Conservation (phyloP, 805 yeast species). For the Saccharomycopsis fibuligera region DNA sequence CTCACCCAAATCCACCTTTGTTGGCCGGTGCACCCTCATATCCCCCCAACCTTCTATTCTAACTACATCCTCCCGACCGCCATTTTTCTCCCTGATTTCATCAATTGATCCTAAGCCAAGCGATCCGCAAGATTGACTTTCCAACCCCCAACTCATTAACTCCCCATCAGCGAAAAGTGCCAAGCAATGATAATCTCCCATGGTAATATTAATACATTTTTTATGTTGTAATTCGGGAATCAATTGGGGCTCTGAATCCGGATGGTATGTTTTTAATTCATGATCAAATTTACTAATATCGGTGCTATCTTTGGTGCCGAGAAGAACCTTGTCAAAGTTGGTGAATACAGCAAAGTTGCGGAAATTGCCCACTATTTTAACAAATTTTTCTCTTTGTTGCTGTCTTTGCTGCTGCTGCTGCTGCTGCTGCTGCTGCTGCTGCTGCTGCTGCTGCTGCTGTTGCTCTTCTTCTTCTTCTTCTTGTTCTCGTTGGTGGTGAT, state of each 20-base stretch:
- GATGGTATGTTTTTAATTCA: slow-evolving; percentile 24
- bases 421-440: too few species aligned
- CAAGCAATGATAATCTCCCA: slow-evolving; percentile 67
- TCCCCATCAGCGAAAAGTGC: slow-evolving; percentile 57
- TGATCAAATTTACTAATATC: slow-evolving; percentile 26
- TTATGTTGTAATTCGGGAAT: slow-evolving; percentile 39
- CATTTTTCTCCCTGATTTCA: slow-evolving; percentile 21
- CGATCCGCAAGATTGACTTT: slow-evolving; percentile 57
- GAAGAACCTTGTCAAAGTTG: slow-evolving; percentile 32
- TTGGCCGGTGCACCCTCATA: slow-evolving; percentile 34
- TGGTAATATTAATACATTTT: slow-evolving; percentile 47
- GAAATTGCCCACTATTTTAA: slow-evolving; percentile 50
- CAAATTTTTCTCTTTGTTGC: slow-evolving; percentile 30
- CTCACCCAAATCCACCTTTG: slow-evolving; percentile 30
- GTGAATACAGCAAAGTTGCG: slow-evolving; percentile 50
- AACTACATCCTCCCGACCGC: slow-evolving; percentile 26
- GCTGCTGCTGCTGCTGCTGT: too few species aligned
- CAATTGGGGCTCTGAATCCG: slow-evolving; percentile 28
- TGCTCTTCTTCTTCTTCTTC: too few species aligned
- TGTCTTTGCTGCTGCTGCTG: too few species aligned
- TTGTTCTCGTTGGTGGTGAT: not conserved
- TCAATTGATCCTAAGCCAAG: slow-evolving; percentile 50
- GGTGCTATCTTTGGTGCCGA: slow-evolving; percentile 13
- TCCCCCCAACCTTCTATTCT: slow-evolving; percentile 29
- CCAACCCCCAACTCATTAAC: slow-evolving; percentile 62